Percentiles rank a stretch among this genome's conserved stretches.
These are phyloP conservation scores for Salicornia ramosissima DNA, from an alignment of 148 eudicot species.

Conservation along the genomic window DNA sequence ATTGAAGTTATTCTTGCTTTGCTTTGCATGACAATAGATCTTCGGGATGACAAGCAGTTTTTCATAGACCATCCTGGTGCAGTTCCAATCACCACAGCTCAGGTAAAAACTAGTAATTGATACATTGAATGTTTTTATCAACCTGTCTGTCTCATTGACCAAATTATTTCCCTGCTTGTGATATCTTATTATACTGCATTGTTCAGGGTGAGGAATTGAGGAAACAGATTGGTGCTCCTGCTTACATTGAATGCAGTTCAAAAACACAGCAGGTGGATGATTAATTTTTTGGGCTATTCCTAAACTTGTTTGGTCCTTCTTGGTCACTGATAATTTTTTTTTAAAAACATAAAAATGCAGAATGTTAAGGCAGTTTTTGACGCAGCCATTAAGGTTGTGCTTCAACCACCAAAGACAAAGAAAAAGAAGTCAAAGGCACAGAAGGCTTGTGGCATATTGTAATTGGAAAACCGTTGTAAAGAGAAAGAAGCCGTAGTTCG, in stretches of 20 bases:
- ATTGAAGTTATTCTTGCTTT: slow-evolving; percentile 16
- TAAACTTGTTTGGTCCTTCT: background rate
- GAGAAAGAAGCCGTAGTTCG: slow-evolving; percentile 26
- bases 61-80: slow-evolving; percentile 83
- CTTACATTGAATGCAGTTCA: slow-evolving; percentile 82
- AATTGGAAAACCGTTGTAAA: slow-evolving; percentile 42
- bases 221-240: slow-evolving; percentile 67
- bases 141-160: background rate
- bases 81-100: slow-evolving; percentile 71
- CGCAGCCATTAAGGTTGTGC: slow-evolving; percentile 95
- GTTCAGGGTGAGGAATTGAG: slow-evolving; percentile 71
- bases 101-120: slow-evolving; percentile 32
- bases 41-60: slow-evolving; percentile 82
- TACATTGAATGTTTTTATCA: background rate
- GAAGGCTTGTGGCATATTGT: slow-evolving; percentile 91
- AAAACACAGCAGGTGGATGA: slow-evolving; percentile 69
- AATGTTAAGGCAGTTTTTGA: slow-evolving; percentile 91
- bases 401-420: slow-evolving; percentile 91
- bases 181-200: background rate
- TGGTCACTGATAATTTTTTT: slow-evolving; percentile 8
- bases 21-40: slow-evolving; percentile 45
- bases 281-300: background rate
- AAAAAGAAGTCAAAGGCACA: slow-evolving; percentile 87
- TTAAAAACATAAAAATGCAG: slow-evolving; percentile 30
- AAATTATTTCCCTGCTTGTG: background rate